Evolutionary conservation across 2,329 filamentous ascomycete genomes (phyloP).

Genomic region (Aspergillus ochraceus): DNA sequence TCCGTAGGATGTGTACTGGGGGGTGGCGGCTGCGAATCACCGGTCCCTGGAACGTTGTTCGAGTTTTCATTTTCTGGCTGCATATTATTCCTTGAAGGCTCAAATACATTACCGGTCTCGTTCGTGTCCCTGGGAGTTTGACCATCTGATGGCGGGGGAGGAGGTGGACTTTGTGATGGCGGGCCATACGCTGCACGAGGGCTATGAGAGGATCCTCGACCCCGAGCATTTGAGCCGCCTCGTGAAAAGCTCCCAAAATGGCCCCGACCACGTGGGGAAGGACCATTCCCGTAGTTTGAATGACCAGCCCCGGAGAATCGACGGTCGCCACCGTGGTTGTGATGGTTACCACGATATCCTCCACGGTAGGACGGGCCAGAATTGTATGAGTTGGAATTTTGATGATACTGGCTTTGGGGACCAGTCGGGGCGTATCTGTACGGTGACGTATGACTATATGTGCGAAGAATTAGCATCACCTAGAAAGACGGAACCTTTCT

Average conservation of each 20-base stretch:
- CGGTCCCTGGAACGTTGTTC: conserved; percentile 44
- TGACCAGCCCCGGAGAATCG: conserved; percentile 48
- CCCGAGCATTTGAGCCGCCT: conserved; percentile 59
- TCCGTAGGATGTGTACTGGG: conserved; percentile 54
- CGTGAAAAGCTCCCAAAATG: conserved; percentile 71
- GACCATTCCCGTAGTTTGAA: conserved; percentile 44
- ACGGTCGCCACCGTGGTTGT: conserved; percentile 46
- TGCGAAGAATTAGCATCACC: conserved; percentile 24
- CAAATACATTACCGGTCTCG: conserved; percentile 62
- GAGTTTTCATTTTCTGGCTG: conserved; percentile 63
- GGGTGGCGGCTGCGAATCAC: conserved; percentile 53
- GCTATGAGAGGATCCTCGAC: conserved; percentile 49
- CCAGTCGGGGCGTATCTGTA: conserved; percentile 58
- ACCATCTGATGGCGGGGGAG: conserved; percentile 34
- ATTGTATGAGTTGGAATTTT: conserved; percentile 50
- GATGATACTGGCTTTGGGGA: conserved; percentile 58
- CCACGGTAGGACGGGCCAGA: conserved; percentile 56
- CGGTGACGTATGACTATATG: conserved; percentile 61
- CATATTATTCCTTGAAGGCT: conserved; percentile 61
- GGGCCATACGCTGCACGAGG: conserved; percentile 40
- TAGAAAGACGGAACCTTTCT: conserved; percentile 5
- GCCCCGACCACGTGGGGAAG: conserved; percentile 54
- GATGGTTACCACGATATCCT: conserved; percentile 62
- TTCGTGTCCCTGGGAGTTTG: conserved; percentile 40
- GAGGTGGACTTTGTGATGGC: conserved; percentile 33